Evolutionary conservation across 306 rosid genomes (phyloP).

Genomic region (Begonia peltatifolia): DNA sequence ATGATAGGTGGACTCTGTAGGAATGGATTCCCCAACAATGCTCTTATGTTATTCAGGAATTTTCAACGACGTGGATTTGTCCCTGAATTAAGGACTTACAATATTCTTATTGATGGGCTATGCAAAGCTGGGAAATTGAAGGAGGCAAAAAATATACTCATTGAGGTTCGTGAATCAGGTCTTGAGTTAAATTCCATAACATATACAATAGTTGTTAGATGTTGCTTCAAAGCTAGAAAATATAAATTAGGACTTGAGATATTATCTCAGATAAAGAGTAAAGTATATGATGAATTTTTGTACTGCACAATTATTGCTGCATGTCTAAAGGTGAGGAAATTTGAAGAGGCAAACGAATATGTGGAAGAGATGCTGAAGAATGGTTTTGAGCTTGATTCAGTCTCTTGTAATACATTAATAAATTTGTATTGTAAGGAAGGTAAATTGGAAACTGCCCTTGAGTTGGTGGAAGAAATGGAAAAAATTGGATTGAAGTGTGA

Average conservation of each 20-base stretch:
- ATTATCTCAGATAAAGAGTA: slow-evolving; percentile 41
- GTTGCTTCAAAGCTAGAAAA: slow-evolving; percentile 38
- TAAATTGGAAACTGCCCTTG: slow-evolving; percentile 42
- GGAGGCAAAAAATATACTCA: slow-evolving; percentile 32
- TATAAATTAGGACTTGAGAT: slow-evolving; percentile 50
- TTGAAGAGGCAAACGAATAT: slow-evolving; percentile 39
- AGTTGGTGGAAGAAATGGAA: slow-evolving; percentile 48
- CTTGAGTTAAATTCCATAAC: slow-evolving; percentile 44
- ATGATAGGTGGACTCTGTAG: slow-evolving; percentile 63
- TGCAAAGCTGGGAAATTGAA: slow-evolving; percentile 39
- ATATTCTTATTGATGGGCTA: slow-evolving; percentile 55
- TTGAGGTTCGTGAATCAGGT: slow-evolving; percentile 42
- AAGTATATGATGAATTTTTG: slow-evolving; percentile 59
- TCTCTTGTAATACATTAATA: slow-evolving; percentile 47
- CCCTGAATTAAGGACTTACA: slow-evolving; percentile 51
- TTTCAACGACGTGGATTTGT: slow-evolving; percentile 41
- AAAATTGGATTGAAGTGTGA: slow-evolving; percentile 46
- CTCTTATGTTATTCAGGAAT: slow-evolving; percentile 46
- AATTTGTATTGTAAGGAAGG: slow-evolving; percentile 51
- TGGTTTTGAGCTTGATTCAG: slow-evolving; percentile 48
- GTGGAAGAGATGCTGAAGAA: slow-evolving; percentile 27
- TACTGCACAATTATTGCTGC: slow-evolving; percentile 63
- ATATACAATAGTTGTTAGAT: slow-evolving; percentile 50
- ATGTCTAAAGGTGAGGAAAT: slow-evolving; percentile 44
- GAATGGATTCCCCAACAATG: slow-evolving; percentile 41